A percentile compares a stretch with the other conserved stretches of the same genome.
Evolutionary conservation across 2,329 filamentous ascomycete genomes (phyloP).

Genomic region (Botrytis hyacinthi): DNA sequence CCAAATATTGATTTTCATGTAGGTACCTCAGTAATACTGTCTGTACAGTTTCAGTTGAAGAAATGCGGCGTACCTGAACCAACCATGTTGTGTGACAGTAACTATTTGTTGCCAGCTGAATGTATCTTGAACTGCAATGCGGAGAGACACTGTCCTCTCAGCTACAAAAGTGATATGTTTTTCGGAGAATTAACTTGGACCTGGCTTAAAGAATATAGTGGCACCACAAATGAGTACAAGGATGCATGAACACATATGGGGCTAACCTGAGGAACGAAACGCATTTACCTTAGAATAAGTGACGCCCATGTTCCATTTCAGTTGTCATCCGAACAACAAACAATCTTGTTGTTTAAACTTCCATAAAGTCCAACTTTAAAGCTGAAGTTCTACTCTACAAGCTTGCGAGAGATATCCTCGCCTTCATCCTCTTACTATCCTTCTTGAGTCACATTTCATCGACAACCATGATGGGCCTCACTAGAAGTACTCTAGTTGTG

Average conservation of each 20-base stretch:
- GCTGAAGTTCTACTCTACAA: background rate
- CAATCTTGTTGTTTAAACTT: background rate
- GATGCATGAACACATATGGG: background rate
- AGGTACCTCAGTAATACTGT: background rate
- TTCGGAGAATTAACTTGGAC: background rate
- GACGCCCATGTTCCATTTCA: background rate
- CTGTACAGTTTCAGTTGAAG: background rate
- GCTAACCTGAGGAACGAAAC: background rate
- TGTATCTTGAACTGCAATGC: background rate
- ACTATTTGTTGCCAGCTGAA: background rate
- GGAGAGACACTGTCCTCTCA: background rate
- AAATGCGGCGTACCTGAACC: background rate
- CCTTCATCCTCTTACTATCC: background rate
- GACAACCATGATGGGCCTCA: constrained; percentile 15
- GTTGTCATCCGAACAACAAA: background rate
- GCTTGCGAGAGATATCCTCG: constrained; percentile 13
- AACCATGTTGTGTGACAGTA: constrained; percentile 2
- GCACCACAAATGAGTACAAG: background rate
- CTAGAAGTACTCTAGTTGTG: constrained; percentile 5
- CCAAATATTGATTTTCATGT: background rate
- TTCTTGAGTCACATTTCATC: background rate
- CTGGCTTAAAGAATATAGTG: background rate
- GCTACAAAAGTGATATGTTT: background rate
- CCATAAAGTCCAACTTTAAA: background rate
- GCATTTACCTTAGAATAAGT: background rate